phyloP scores from a whole-genome alignment of 2,329 filamentous ascomycete genomes.

The Sclerotinia subarctica region DNA sequence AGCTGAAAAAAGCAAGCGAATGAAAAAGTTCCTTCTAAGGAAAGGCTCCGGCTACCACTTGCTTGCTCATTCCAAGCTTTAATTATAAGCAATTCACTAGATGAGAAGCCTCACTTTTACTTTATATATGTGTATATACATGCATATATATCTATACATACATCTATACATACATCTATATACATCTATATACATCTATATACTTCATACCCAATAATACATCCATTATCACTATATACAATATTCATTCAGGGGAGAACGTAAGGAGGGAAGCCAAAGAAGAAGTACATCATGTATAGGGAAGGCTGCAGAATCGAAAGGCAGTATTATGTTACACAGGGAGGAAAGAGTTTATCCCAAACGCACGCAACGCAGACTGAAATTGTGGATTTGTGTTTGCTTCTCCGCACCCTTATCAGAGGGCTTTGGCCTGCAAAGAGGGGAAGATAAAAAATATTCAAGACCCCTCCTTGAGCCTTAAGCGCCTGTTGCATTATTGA shows the following conservation, averaged over 20 bases:
- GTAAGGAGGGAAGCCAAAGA: background rate
- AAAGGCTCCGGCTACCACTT: background rate
- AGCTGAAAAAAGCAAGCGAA: conserved; percentile 22
- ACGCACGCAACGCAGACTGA: background rate
- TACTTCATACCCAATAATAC: background rate
- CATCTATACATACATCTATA: background rate
- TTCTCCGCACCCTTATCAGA: conserved; percentile 12
- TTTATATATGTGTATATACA: background rate
- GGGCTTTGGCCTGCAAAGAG: conserved; percentile 9
- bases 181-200: too few relatives aligned
- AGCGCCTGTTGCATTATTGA: background rate
- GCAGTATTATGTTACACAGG: conserved; percentile 16
- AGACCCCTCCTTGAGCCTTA: conserved; percentile 9
- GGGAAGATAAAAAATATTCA: conserved; percentile 1
- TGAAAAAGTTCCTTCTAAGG: conserved; percentile 7
- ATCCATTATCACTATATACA: background rate
- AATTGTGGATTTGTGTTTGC: conserved; percentile 3
- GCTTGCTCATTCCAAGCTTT: background rate
- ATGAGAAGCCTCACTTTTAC: background rate
- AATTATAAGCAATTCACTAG: background rate
- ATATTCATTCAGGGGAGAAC: background rate
- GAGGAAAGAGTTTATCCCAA: background rate
- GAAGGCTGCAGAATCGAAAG: conserved; percentile 10
- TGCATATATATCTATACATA: too few relatives aligned
- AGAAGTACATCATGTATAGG: background rate